Percentiles rank a stretch among this genome's conserved stretches.
Evolutionary conservation across 2,329 filamentous ascomycete species (phyloP).

Genomic region (Colletotrichum sp.): DNA sequence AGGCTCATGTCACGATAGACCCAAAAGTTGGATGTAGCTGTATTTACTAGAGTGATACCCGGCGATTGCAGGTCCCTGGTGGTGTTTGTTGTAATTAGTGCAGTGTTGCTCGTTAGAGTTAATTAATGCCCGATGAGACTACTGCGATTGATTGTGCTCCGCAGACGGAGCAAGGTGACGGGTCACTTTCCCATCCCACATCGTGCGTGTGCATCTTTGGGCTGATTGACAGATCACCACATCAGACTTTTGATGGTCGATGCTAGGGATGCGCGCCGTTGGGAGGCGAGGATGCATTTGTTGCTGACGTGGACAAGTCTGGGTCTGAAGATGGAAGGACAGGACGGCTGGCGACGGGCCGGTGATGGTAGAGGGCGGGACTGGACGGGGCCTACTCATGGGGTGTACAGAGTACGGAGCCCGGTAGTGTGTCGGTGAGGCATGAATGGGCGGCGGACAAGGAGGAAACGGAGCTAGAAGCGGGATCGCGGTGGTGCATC

Average conservation of each 20-base stretch:
- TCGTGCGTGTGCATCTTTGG: neutral
- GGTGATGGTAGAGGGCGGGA: neutral
- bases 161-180: neutral
- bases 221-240: neutral
- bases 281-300: neutral
- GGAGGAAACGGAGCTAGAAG: neutral
- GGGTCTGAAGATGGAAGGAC: neutral
- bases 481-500: neutral
- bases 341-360: neutral
- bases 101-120: neutral
- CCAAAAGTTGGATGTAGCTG: neutral
- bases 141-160: neutral
- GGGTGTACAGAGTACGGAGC: neutral
- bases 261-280: neutral
- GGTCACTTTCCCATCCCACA: neutral
- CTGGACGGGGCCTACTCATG: neutral
- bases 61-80: neutral
- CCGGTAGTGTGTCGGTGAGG: neutral
- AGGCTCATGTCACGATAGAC: neutral
- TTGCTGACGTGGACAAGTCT: neutral
- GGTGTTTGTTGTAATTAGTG: neutral
- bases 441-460: neutral
- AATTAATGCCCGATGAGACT: neutral
- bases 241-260: neutral
- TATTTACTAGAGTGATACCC: constrained; percentile 1